Base-by-base conservation (phyloP, 1,284 basidiomycete species). In the Malassezia arunalokei region DNA sequence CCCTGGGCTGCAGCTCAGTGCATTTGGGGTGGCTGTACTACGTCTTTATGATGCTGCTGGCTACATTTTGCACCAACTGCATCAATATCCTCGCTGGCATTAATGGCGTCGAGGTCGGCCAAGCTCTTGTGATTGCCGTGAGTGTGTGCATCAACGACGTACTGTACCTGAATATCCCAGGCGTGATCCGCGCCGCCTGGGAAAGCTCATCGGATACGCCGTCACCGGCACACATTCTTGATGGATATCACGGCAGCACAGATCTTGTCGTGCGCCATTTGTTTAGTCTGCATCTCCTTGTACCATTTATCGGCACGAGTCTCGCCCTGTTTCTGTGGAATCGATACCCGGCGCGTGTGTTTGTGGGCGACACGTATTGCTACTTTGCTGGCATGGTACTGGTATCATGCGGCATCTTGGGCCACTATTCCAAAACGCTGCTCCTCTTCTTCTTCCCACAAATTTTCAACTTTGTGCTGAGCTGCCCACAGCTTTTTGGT, bases 71-170 rank as follows among this genome's bases (percentile, higher is more conserved):
- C 54, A 96, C 91, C 11, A 98, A 99, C 76, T 86, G 86, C 73
- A 95, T 98, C 79, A 99, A 99, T 75, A 98, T 99, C 64, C 82
- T 99, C 7, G 94, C 92, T 3, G 94, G 94, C 5, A 87, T 96
- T 65, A 98, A 98, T 71, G 94, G 92, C 9, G 84, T 94, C 1
- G 94, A 99, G 77, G 75, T 73, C 3, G 82, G 83, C 48, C 94
- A 99, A 76, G 87, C 91, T 0, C 76, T 96, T 31, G 81, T 98
- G 57, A 98, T 99, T 59, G 86, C 87, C 3, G 58, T 88, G 12
- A 92, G 87, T 0, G 84, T 99, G 58, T 83, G 86, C 56, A 57
- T 91, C 42, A 99, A 99, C 71, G 91, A 96, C 68, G 73, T 92
- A 11, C 76, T 99, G 28, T 96, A 91, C 75, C 61, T 73, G 38